These are phyloP conservation scores for Picea sitchensis DNA, from an alignment of 75 land plant genomes.

Conservation along the genomic window DNA sequence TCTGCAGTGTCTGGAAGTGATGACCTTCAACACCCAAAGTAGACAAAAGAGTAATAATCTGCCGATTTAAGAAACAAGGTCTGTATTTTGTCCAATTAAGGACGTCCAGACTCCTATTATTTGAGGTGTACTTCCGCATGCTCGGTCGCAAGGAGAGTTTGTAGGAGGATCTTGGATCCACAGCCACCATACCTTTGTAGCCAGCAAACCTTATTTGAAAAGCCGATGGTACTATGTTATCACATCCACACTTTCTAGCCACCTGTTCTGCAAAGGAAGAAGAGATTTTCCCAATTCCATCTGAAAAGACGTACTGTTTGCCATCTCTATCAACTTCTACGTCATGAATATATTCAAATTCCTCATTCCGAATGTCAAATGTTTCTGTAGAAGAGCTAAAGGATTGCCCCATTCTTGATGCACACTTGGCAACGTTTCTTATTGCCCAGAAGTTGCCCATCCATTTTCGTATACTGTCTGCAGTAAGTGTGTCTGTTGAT, in stretches of 20 bases:
- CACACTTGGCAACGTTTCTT: conserved; percentile 91
- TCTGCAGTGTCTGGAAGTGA: conserved; percentile 65
- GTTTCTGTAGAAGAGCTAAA: conserved; percentile 87
- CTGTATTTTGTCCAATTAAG: conserved; percentile 52
- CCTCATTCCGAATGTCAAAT: conserved; percentile 39
- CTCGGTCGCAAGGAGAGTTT: conserved; percentile 84
- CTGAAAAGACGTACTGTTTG: conserved; percentile 18
- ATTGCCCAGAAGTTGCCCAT: conserved; percentile 88
- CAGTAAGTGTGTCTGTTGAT: conserved; percentile 38
- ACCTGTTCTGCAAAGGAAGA: conserved; percentile 61
- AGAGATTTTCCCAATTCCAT: conserved; percentile 98
- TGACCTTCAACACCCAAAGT: conserved; percentile 72
- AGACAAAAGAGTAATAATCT: conserved; percentile 80
- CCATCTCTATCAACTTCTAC: conserved; percentile 15
- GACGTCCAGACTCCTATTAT: conserved; percentile 65
- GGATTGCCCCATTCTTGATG: conserved; percentile 94
- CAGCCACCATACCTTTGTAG: conserved; percentile 95
- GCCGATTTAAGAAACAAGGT: conserved; percentile 83
- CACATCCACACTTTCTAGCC: conserved; percentile 49
- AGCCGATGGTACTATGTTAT: conserved; percentile 59
- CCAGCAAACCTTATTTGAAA: conserved; percentile 94
- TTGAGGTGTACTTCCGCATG: conserved; percentile 78
- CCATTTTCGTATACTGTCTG: conserved; percentile 63
- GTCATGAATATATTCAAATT: conserved; percentile 57
- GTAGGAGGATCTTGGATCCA: conserved; percentile 63